Percentiles rank a stretch among this genome's conserved stretches.
Evolutionary conservation across 1,139 yeast genomes (phyloP).

Genomic region (Geotrichum phurueaensis): DNA sequence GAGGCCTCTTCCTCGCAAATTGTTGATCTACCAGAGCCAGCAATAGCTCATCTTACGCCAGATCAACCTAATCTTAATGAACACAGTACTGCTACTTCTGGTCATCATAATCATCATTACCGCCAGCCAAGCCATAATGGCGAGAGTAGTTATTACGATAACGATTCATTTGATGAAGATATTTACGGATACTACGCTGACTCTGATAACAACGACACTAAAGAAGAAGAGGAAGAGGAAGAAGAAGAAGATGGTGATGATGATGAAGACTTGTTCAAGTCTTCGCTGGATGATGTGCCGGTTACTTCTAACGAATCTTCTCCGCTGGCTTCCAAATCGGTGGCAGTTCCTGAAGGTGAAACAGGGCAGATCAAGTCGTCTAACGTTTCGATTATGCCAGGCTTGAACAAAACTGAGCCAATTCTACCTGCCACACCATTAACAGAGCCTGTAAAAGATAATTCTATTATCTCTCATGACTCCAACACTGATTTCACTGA

Average conservation of each 20-base stretch:
- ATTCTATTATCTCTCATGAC: not conserved
- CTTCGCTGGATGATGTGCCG: not conserved
- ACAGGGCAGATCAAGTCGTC: not conserved
- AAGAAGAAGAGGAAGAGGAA: not conserved
- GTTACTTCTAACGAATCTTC: not conserved
- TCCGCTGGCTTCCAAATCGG: not conserved
- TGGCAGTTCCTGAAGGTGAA: not conserved
- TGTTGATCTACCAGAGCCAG: not conserved
- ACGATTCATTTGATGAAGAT: conserved; percentile 13
- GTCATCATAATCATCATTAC: not conserved
- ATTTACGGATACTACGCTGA: conserved; percentile 14
- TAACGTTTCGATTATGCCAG: not conserved
- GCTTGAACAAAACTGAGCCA: not conserved
- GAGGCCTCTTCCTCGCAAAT: not conserved
- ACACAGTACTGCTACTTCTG: not conserved
- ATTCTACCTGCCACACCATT: not conserved
- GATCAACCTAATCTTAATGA: not conserved
- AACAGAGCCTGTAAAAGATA: not conserved
- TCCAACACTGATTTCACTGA: not conserved
- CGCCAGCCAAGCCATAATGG: not conserved
- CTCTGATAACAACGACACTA: conserved; percentile 3
- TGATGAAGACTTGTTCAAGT: not conserved
- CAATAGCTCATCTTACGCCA: not conserved
- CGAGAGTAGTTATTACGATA: conserved; percentile 4
- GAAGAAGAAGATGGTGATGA: not conserved